Evolutionary conservation across 2,329 filamentous ascomycete genomes (phyloP), one percentile per base, ranked within the genome.

Genomic region (Onygena corvina): DNA sequence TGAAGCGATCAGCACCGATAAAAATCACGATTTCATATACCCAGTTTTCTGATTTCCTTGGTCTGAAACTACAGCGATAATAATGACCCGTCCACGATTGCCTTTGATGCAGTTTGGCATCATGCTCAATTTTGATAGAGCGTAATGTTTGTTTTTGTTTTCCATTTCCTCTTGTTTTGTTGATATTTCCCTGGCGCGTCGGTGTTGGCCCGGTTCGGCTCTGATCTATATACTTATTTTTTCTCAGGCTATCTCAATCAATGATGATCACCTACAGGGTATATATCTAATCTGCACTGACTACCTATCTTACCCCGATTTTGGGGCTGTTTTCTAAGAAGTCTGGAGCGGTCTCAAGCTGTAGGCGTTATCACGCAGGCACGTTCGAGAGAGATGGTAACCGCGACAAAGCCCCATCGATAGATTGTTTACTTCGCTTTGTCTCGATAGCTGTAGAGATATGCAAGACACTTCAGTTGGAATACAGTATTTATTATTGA

Each of bases 11-110:
- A 11, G 11, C 38, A 16, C 12, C 11, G 23, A 23, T 42, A 29
- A 33, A 2, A 18, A 40, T 27, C 12, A 3, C n/a, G n/a, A n/a
- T 42, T 27, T 14, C 38, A 42, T 42, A 42, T 42, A 42, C 38
- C 38, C 38, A 29, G 4, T 23, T 16, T 42, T 42, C 27, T 23
- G 16, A 25, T 42, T 42, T 42, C 8, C 12, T 42, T 42, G 18
- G 20, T 27, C 27, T 42, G 3, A 14, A 29, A 42, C 21, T 11
- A 25, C 18, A 23, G 21, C 25, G 38, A 42, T 12, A 42, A 12
- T 42, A 42, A 42, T 11, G 38, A 42, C 38, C 38, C 38, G 23
- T 42, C 23, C 21, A 42, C 27, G 38, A 42, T n/a, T 23, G 18
- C n/a, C 38, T 42, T 16, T 16, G 12, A 23, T 42, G 38, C 25